Evolutionary conservation across 75 land plant genomes (phyloP), one percentile per base, ranked within the genome.

Genomic region (Selaginella tamariscina): DNA sequence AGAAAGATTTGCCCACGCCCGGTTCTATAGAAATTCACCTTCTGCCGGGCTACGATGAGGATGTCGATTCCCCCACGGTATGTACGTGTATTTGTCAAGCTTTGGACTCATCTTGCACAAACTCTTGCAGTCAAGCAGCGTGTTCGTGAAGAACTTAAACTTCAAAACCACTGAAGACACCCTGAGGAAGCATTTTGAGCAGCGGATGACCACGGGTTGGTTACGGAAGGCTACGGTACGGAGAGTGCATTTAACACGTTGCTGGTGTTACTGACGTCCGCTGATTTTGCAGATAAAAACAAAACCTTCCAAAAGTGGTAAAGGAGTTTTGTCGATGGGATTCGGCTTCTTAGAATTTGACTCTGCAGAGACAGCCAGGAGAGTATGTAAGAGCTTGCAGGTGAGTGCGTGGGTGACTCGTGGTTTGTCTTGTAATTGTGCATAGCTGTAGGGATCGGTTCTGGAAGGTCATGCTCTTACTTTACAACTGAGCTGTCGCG

Each of bases 401-500:
- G 98, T 94, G 54, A 26, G 1, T 1, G 18, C 1, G 31, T 5
- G 49, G 49, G 5, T 39, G 55, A 1, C 30, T 24, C 29, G 31
- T 44, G 11, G 2, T 9, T 33, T 59, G 24, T 20, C 15, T n/a
- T 44, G 69, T 70, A 28, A 59, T n/a, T n/a, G n/a, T n/a, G n/a
- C n/a, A n/a, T 32, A 5, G 2, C 27, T 78, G 29, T 81, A 94
- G 98, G 98, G 98, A 70, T 83, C 91, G 64, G 76, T 94, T 73
- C 72, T 94, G 70, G 98, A 94, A 69, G 98, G 98, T 13, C 98
- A 94, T 84, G 98, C 96, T 32, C 84, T 94, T 60, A 80, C 82
- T 30, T 71, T 90, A 76, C 96, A 94, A 76, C 80, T 85, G 30
- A 90, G 98, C 62, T 85, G 83, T 55, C 83, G 74, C 49, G 65